Conservation (phyloP, 257 asterid genomes). For the Marsdenia floribunda region DNA sequence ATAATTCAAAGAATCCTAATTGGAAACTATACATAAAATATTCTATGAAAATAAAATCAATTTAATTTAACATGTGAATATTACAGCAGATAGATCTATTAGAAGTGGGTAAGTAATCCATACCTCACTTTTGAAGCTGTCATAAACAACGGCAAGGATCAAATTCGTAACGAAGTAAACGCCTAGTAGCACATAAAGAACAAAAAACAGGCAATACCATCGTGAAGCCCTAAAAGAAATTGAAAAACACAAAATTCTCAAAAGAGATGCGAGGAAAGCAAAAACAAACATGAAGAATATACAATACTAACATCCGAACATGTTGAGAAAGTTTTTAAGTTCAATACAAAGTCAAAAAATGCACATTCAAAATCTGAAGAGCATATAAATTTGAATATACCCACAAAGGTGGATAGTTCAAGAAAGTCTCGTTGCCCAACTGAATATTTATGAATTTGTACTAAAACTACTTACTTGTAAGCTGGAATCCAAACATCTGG, state of each 20-base stretch:
- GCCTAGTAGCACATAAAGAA: constrained; percentile 83
- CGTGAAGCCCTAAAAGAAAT: constrained; percentile 71
- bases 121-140: constrained; percentile 97
- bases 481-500: constrained; percentile 99
- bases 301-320: neutral
- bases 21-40: no score
- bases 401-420: neutral
- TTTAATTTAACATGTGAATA: no score
- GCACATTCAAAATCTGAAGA: neutral
- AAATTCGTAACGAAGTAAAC: constrained; percentile 98
- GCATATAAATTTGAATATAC: neutral
- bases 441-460: constrained; percentile 7
- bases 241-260: constrained; percentile 22
- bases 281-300: constrained; percentile 3
- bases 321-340: neutral
- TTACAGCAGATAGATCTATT: neutral
- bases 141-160: constrained; percentile 97
- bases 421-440: neutral
- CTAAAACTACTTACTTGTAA: constrained; percentile 61
- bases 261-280: neutral
- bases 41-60: no score
- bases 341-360: neutral
- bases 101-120: constrained; percentile 11
- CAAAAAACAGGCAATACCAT: constrained; percentile 77
- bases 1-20: no score